Conservation (phyloP, 179 eudicot genomes). For the Patellifolia procumbens region DNA sequence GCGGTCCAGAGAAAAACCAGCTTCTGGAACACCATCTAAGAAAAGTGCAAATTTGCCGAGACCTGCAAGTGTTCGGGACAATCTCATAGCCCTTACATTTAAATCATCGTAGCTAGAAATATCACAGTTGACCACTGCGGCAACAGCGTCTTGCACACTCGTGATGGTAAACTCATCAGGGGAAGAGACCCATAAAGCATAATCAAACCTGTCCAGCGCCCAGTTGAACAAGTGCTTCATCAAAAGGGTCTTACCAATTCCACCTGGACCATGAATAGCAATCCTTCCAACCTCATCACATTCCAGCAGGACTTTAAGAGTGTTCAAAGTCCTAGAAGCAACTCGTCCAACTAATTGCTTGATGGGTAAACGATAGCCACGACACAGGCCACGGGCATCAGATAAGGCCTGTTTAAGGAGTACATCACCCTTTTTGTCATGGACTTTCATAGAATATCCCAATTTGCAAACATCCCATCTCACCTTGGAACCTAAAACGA, state of each 20-base stretch:
- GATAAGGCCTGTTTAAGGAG: neutral
- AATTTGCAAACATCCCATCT: neutral
- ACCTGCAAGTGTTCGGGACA: neutral
- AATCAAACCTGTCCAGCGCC: conserved; percentile 2
- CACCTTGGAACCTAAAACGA: neutral
- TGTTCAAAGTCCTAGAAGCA: neutral
- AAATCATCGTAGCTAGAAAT: neutral
- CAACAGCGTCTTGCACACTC: conserved; percentile 23
- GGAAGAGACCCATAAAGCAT: conserved; percentile 15
- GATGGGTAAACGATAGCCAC: conserved; percentile 6
- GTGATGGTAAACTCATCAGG: conserved; percentile 14
- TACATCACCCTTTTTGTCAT: conserved; percentile 3
- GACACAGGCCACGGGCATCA: neutral
- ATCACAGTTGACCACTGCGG: conserved; percentile 16
- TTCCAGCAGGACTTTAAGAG: neutral
- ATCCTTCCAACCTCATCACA: neutral
- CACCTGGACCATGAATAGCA: neutral
- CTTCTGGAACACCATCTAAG: neutral
- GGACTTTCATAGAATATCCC: neutral
- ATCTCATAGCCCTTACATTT: neutral
- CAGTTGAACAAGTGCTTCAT: conserved; percentile 21
- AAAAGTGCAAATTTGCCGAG: conserved; percentile 22
- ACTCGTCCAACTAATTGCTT: conserved; percentile 3
- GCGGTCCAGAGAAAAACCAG: neutral
- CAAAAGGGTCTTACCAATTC: neutral